Percentiles rank a stretch among this genome's conserved stretches.
phyloP scores from a whole-genome alignment of 2,329 filamentous ascomycete species.

The Neurospora sp. region DNA sequence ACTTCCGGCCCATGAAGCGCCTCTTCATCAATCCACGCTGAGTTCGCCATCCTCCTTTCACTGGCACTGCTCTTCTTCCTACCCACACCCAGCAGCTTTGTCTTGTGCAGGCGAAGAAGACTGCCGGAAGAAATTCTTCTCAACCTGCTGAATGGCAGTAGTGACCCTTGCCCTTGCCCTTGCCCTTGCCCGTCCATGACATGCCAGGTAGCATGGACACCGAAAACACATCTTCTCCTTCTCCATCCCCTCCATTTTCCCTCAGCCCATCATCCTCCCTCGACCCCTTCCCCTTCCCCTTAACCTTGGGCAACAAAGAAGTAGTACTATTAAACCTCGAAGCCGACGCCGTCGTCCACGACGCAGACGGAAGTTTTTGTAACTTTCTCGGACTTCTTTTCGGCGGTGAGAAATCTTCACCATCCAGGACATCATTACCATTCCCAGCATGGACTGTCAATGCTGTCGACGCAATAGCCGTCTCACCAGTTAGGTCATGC shows the following conservation, averaged over 20 bases:
- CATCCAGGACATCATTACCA: background rate
- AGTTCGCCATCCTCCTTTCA: slow-evolving; percentile 14
- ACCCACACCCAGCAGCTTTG: background rate
- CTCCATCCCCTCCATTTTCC: background rate
- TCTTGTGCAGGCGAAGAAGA: background rate
- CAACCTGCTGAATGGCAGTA: background rate
- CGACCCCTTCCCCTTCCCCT: background rate
- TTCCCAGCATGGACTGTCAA: background rate
- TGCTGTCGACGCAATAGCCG: background rate
- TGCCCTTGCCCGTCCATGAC: background rate
- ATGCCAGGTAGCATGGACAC: background rate
- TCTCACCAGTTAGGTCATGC: background rate
- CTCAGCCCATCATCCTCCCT: background rate
- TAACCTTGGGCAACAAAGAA: background rate
- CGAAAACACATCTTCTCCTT: background rate
- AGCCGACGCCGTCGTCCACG: background rate
- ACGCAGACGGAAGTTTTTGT: background rate
- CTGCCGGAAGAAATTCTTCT: background rate
- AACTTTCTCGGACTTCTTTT: background rate
- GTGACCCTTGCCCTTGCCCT: background rate
- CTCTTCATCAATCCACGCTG: slow-evolving; percentile 42
- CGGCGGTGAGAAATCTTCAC: background rate
- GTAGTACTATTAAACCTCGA: background rate
- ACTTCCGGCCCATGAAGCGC: slow-evolving; percentile 38
- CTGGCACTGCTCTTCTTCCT: background rate